Evolutionary conservation across 768 basidiomycete species (phyloP).

Genomic region (Crassisporium funariophilum): DNA sequence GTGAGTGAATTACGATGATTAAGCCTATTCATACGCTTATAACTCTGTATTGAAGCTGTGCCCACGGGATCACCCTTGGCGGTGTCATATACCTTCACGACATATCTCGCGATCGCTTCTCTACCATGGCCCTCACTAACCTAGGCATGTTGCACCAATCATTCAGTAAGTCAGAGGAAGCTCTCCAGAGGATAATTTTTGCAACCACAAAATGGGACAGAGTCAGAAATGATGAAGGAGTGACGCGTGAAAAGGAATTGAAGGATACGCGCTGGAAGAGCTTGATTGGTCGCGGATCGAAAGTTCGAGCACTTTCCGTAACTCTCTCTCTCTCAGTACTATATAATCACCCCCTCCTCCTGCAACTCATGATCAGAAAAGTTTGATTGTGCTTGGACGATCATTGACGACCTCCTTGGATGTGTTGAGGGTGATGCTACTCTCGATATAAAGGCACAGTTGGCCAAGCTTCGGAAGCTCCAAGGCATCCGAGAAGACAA

Average conservation of each 20-base stretch:
- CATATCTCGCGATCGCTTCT: conserved; percentile 14
- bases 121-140: conserved; percentile 3
- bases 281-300: conserved; percentile 9
- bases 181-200: conserved; percentile 13
- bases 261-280: conserved; percentile 6
- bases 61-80: not conserved
- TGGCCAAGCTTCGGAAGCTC: too few species aligned
- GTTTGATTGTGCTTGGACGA: conserved; percentile 4
- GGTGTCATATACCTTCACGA: conserved; percentile 17
- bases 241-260: conserved; percentile 11
- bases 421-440: too few species aligned
- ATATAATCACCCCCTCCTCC: too few species aligned
- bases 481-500: too few species aligned
- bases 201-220: conserved; percentile 17
- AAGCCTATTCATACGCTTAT: not conserved
- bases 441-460: too few species aligned
- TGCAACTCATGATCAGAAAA: not conserved
- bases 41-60: not conserved
- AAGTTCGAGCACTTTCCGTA: conserved; percentile 1
- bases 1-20: not conserved
- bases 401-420: conserved; percentile 1
- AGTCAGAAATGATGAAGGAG: conserved; percentile 1
- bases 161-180: conserved; percentile 6
- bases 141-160: conserved; percentile 8
- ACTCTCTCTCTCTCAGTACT: too few species aligned